Evolutionary conservation across 169 alveolate genomes (phyloP).

Genomic region (Plasmodium adleri): DNA sequence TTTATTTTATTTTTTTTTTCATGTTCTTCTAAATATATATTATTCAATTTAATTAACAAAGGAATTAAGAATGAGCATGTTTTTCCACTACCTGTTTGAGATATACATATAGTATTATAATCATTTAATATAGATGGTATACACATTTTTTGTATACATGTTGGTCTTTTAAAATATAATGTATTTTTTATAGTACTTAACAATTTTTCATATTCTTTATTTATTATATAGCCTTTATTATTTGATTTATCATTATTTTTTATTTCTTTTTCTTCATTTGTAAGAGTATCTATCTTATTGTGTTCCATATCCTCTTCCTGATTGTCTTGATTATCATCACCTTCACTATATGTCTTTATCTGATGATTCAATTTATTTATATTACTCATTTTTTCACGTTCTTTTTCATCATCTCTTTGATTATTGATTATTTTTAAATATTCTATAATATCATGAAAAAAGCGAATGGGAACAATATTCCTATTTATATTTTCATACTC

Average conservation of each 20-base stretch:
- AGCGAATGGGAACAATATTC: constrained; percentile 45
- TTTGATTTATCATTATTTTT: neutral
- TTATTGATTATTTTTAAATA: neutral
- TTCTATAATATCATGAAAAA: constrained; percentile 36
- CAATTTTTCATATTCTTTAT: constrained; percentile 26
- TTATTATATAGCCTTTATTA: neutral
- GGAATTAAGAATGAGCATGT: constrained; percentile 86
- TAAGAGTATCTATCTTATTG: neutral
- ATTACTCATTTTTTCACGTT: neutral
- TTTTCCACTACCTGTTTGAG: constrained; percentile 89
- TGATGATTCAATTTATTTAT: neutral
- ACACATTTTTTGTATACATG: constrained; percentile 63
- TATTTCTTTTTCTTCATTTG: neutral
- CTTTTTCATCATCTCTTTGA: neutral
- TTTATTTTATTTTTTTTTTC: neutral
- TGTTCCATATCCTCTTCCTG: neutral
- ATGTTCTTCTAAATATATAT: neutral
- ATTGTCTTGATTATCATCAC: neutral
- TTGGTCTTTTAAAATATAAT: constrained; percentile 46
- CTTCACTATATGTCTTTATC: neutral
- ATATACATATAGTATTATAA: constrained; percentile 81
- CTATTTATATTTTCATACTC: constrained; percentile 31
- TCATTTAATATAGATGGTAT: constrained; percentile 83
- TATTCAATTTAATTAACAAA: constrained; percentile 44
- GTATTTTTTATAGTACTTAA: constrained; percentile 32